Evolutionary conservation across 2,329 filamentous ascomycete species (phyloP), one percentile per base, ranked within the genome.

Genomic region (Geosmithia flava): DNA sequence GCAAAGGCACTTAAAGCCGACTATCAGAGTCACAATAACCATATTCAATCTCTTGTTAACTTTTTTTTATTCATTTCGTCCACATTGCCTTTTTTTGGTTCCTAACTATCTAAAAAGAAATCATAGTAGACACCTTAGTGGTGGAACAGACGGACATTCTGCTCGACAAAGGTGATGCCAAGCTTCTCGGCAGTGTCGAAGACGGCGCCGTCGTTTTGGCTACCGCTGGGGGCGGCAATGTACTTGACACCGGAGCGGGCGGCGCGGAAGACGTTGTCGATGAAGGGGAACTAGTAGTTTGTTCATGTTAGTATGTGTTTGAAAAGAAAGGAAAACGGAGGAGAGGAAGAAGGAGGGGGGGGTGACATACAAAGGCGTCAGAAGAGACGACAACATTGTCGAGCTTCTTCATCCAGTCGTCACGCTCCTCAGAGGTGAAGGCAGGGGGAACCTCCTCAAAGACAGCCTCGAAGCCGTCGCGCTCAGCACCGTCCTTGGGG

Each of bases 251-350:
- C 93, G 20, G 88, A 95, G 59, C 88, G 79, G 53, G 80, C 81
- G 47, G 89, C 87, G 55, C 93, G 82, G 80, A 94, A 96, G 55
- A 98, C 85, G 60, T 98, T 98, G 74, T 98, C 93, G 60, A 88
- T 87, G 70, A 98, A 98, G 56, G 93, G 93, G 80, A 98, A 98
- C 86, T 88, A 50, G 42, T 7, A 19, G 29, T 16, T 2, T 10
- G 23, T 27, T 8, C 4, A 27, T 27, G 53, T 66, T 56, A 65
- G 61, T 47, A 44, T 19, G 43, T 17, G 43, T 11, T 30, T 55
- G 30, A 39, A 53, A 47, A 7, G 40, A 30, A 44, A 48, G 20
- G 37, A 8, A 42, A 47, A 45, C 3, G 20, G 45, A 43, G 42
- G 16, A 8, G 2, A 19, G 19, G 11, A 20, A 20, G 16, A 3